A percentile compares a stretch with the other conserved stretches of the same genome.
Evolutionary conservation across 768 basidiomycete genomes (phyloP).

Genomic region (Crassisporium funariophilum): DNA sequence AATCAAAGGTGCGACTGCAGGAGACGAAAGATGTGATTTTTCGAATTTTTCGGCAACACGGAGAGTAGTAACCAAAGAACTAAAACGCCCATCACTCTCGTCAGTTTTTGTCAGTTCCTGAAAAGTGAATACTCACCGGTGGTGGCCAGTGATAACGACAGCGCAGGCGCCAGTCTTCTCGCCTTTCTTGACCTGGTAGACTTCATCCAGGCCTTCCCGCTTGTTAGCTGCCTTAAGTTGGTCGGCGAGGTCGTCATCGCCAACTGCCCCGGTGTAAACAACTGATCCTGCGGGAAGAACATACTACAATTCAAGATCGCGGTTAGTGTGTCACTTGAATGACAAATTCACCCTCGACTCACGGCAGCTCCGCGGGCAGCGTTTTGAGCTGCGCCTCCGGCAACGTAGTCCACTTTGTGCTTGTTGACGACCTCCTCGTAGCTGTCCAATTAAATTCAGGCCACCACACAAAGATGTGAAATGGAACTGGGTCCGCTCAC

Average conservation of each 20-base stretch:
- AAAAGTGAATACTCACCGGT: conserved; percentile 57
- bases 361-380: conserved; percentile 96
- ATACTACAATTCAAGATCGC: conserved; percentile 59
- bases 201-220: conserved; percentile 85
- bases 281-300: conserved; percentile 86
- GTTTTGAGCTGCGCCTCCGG: conserved; percentile 97
- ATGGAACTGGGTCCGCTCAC: conserved; percentile 43
- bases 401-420: conserved; percentile 84
- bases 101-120: conserved; percentile 2
- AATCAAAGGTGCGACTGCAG: conserved; percentile 74
- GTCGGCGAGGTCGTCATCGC: conserved; percentile 87
- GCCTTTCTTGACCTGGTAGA: conserved; percentile 86
- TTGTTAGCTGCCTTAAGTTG: conserved; percentile 90
- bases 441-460: conserved; percentile 41
- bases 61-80: conserved; percentile 91
- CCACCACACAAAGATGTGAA: not conserved
- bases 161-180: conserved; percentile 96
- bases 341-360: conserved; percentile 30
- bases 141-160: conserved; percentile 90
- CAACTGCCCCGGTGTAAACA: conserved; percentile 93
- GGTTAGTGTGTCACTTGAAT: not conserved
- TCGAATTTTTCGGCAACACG: conserved; percentile 91
- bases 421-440: conserved; percentile 86
- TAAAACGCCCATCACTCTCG: conserved; percentile 27
- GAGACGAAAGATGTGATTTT: conserved; percentile 74